A percentile compares a stretch with the other conserved stretches of the same genome.
These are phyloP conservation scores for Euphorbia tirucalli DNA, from an alignment of 345 rosid genomes.

Conservation along the genomic window DNA sequence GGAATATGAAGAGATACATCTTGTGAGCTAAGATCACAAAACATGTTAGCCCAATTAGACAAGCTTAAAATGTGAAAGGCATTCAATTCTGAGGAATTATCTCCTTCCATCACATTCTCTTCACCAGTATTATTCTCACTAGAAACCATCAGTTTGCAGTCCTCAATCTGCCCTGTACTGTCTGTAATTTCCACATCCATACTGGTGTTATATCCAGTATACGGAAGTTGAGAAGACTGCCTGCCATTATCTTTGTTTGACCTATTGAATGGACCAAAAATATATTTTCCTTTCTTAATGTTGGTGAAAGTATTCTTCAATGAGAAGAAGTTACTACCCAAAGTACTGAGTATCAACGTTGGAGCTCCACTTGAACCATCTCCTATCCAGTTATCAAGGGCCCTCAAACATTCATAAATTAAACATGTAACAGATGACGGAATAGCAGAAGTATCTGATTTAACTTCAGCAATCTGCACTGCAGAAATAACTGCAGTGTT, in stretches of 20 bases:
- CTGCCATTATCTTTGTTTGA: conserved; percentile 45
- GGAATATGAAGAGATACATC: conserved; percentile 82
- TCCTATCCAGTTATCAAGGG: conserved; percentile 65
- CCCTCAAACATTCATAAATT: conserved; percentile 66
- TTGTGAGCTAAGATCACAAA: conserved; percentile 74
- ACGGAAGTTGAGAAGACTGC: conserved; percentile 29
- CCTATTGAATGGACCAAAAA: conserved; percentile 51
- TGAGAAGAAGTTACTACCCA: conserved; percentile 45
- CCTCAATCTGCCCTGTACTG: conserved; percentile 31
- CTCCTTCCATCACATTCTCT: conserved; percentile 38
- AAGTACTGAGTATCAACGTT: conserved; percentile 33
- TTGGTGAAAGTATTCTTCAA: conserved; percentile 55
- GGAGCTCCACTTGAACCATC: conserved; percentile 43
- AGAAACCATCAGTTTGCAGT: conserved; percentile 24
- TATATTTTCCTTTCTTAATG: conserved; percentile 49
- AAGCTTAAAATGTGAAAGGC: conserved; percentile 44
- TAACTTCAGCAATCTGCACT: conserved; percentile 38
- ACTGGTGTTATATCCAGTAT: conserved; percentile 30
- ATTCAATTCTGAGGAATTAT: conserved; percentile 31
- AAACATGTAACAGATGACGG: conserved; percentile 63
- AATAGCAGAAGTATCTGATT: conserved; percentile 34
- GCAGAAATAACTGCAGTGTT: conserved; percentile 37
- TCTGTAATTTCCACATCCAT: conserved; percentile 39
- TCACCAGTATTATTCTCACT: conserved; percentile 37
- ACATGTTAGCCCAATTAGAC: conserved; percentile 67